Base-by-base conservation (phyloP, 805 yeast genomes). In the Allodekkera sacchari region DNA sequence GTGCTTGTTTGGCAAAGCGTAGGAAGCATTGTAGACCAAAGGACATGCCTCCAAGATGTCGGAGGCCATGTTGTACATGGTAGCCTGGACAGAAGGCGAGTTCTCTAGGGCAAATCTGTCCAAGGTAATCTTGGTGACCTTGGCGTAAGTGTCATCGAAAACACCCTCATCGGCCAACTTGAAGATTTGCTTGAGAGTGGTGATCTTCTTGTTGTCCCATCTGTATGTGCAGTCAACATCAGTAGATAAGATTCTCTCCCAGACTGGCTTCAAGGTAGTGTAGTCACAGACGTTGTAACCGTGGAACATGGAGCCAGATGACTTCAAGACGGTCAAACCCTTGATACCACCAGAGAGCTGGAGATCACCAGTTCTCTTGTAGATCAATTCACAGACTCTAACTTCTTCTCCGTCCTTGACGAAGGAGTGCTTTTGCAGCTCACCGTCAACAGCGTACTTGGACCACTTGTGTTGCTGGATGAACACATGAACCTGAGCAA, bases 41-140 rank as follows among this genome's bases (percentile, higher is more conserved):
- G 76, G 66, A 34, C 73, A 79, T 31, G 48, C 50, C 30, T 61
- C 64, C 52, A 88, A 68, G 42, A 88, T 83, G 41, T 72, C 75
- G 42, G 74, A 68, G 24, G 83, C 70, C 92, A 88, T 88, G 68
- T 85, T 83, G 68, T 74, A 88, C 95, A 88, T 89, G 37, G 96
- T 88, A 28, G 95, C 95, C 64, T 88, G 96, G 28, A 88, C 96
- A 17, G 94, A 82, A n/a, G 95, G 75, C 7, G 95, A 83, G 57
- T 83, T 75, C 59, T 88, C 95, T 31, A 70, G 56, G 12, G 95
- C 95, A 58, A 88, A 88, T 37, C 68, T 66, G 33, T 74, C 79
- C 47, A 87, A 67, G 1, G 95, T 85, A 47, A 73, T 68, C 24
- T 63, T 64, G 48, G 84, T 71, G 13, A 84, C 92, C 10, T 55